Evolutionary conservation across 2,329 filamentous ascomycete genomes (phyloP).

Genomic region (Phoma sp.): DNA sequence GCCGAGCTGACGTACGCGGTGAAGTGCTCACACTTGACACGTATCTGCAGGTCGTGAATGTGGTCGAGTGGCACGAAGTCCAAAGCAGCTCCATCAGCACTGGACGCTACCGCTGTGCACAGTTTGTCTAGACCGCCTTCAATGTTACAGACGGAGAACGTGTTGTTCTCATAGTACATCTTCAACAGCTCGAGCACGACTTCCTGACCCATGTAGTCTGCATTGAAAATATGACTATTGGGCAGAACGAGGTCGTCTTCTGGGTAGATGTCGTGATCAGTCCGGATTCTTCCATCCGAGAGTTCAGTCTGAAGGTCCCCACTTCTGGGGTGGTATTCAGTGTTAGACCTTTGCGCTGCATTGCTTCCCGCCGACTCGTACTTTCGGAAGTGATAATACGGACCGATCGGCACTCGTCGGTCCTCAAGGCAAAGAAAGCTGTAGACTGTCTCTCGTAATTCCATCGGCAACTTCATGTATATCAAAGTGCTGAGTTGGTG

Average conservation of each 20-base stretch:
- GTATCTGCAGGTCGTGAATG: constrained; percentile 29
- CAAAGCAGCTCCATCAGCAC: background rate
- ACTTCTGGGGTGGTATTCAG: background rate
- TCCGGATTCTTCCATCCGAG: constrained; percentile 24
- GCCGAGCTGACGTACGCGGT: background rate
- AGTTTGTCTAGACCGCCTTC: constrained; percentile 21
- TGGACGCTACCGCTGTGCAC: background rate
- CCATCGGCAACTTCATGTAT: constrained; percentile 26
- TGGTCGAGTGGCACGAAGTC: constrained; percentile 20
- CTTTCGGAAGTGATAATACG: constrained; percentile 30
- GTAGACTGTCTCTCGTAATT: constrained; percentile 31
- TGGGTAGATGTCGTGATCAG: constrained; percentile 28
- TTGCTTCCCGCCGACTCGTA: constrained; percentile 11
- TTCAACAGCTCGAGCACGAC: constrained; percentile 23
- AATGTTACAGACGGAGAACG: constrained; percentile 31
- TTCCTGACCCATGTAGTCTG: constrained; percentile 23
- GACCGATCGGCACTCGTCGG: constrained; percentile 27
- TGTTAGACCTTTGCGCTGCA: background rate
- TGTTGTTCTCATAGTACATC: constrained; percentile 28
- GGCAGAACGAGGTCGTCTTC: constrained; percentile 27
- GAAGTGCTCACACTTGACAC: constrained; percentile 33
- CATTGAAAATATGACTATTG: constrained; percentile 25
- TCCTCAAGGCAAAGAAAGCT: constrained; percentile 31
- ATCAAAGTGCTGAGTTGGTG: constrained; percentile 22
- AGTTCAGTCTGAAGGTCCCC: constrained; percentile 9